Base-by-base conservation (phyloP, 495 filamentous ascomycete species). In the Amniculicola lignicola region DNA sequence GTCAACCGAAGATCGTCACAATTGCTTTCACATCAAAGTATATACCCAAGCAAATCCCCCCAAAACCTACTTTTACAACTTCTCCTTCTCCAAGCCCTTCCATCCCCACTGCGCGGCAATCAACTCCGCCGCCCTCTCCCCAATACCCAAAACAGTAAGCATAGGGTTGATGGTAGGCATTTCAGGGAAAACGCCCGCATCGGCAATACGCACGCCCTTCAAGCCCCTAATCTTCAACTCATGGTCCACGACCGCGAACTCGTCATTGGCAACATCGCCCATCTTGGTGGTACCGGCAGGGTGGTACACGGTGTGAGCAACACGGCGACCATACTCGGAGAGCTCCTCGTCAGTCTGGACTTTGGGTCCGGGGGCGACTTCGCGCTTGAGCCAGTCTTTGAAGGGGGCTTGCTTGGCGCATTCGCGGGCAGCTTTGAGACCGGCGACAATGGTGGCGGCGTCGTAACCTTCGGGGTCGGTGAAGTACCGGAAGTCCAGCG, bases 401-500 rank as follows among this genome's bases (percentile, higher is more conserved):
- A 92, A 90, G 6, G 87, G 87, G 3, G 77, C 72, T 62, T 87
- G 72, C 60, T 85, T 64, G 14, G 88, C 88, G 51, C 88, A 79
- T 57, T 83, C 73, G 25, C 87, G 83, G 3, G 87, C 87, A 4
- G 81, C 84, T 63, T 79, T 78, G 62, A 92, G 73, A 51, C 87
- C 88, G n/a, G 78, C 77, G n/a, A 90, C 87, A 33, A 92, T 77
- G 44, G 88, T 89, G 44, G 84, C 82, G 19, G 86, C 86, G 62
- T 93, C 88, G 70, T 91, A 90, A 59, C 86, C 86, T 67, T 87
- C 83, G 7, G 85, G 81, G 63, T 91, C 88, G 33, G 87, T 90
- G 76, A 93, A 93, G 74, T 91, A 93, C 49, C 83, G 78, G 82
- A 93, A 93, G 70, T 93, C 88, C 39, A 93, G 76, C 10, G 87